Evolutionary conservation across 192 early-diverging fungal genomes (phyloP).

Genomic region (Backusella tuberculispora): DNA sequence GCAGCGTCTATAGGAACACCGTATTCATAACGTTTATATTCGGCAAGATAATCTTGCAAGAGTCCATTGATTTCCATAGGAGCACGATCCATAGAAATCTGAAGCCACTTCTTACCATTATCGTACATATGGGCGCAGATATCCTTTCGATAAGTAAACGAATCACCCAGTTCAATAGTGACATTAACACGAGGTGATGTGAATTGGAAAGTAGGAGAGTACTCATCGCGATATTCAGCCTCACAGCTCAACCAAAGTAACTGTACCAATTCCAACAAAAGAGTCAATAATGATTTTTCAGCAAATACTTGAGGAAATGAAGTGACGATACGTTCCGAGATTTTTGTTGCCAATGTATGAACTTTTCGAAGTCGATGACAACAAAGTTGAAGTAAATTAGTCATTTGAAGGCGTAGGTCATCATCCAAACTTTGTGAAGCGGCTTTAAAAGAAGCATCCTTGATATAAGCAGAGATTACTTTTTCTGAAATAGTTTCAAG

Average conservation of each 20-base stretch:
- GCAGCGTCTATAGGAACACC: conserved; percentile 50
- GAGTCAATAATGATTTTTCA: conserved; percentile 67
- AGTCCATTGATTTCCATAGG: conserved; percentile 75
- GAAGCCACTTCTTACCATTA: conserved; percentile 71
- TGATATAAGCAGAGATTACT: conserved; percentile 53
- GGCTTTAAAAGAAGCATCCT: conserved; percentile 47
- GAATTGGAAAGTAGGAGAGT: conserved; percentile 72
- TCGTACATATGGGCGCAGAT: conserved; percentile 64
- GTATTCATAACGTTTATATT: conserved; percentile 57
- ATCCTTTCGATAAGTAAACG: conserved; percentile 70
- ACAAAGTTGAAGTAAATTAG: conserved; percentile 64
- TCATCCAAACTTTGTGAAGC: conserved; percentile 52
- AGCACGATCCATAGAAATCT: conserved; percentile 60
- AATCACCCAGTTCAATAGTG: conserved; percentile 75
- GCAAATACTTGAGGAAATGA: conserved; percentile 80
- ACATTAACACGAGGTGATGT: conserved; percentile 62
- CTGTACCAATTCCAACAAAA: conserved; percentile 83
- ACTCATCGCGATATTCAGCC: conserved; percentile 76
- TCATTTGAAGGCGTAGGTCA: conserved; percentile 56
- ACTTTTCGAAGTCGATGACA: conserved; percentile 73
- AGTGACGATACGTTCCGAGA: conserved; percentile 58
- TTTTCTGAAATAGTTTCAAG: conserved; percentile 76
- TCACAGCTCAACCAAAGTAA: conserved; percentile 78
- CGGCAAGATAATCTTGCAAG: conserved; percentile 69
- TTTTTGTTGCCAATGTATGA: conserved; percentile 63